Conservation (phyloP, 345 rosid genomes). For the Microcos paniculata region DNA sequence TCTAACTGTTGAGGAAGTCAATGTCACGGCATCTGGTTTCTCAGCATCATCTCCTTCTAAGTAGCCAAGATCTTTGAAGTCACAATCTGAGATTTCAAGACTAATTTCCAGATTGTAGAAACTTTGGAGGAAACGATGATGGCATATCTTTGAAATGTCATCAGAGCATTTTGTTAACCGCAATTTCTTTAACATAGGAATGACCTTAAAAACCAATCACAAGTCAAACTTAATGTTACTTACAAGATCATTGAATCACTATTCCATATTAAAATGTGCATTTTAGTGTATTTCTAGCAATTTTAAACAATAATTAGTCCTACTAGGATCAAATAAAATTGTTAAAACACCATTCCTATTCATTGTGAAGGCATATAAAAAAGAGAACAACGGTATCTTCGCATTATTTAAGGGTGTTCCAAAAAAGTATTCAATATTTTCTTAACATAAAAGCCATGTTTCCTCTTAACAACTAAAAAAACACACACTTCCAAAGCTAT, state of each 20-base stretch:
- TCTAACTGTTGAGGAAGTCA: background rate
- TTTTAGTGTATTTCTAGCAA: no score
- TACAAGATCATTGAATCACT: background rate
- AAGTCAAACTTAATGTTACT: background rate
- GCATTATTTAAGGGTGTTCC: no score
- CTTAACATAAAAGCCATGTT: no score
- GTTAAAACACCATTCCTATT: no score
- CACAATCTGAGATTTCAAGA: background rate
- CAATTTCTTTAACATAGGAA: background rate
- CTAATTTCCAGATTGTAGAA: constrained; percentile 10
- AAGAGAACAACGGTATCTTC: no score
- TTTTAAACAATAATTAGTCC: no score
- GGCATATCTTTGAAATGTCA: background rate
- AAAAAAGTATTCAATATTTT: no score
- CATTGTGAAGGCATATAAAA: no score
- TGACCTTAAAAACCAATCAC: background rate
- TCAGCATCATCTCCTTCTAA: background rate
- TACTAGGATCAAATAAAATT: no score
- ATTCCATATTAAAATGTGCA: no score
- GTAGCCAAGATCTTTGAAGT: background rate
- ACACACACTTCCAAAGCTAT: no score
- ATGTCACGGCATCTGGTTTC: background rate
- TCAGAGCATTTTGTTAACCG: background rate
- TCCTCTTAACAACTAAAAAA: no score
- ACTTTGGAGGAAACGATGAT: background rate